Evolutionary conservation across 108 stramenopile species (phyloP), one percentile per base, ranked within the genome.

Genomic region (Cyclotella kingstonii): DNA sequence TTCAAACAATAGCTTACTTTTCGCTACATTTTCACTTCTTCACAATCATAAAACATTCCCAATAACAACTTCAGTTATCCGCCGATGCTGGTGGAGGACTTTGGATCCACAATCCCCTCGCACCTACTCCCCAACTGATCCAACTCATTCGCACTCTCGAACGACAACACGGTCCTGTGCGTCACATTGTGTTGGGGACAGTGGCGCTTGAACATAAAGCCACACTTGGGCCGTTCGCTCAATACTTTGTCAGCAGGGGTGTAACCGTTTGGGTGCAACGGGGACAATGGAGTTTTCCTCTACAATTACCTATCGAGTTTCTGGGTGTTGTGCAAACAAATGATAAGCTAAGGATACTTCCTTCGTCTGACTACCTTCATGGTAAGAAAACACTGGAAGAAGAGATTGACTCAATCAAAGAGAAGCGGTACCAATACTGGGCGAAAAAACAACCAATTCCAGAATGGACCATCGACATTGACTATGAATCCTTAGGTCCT

Each of bases 161-260:
- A 62, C 47, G 50, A 5, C 50, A 79, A 39, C 75, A 95, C 53
- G 94, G 94, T 14, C 88, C 86, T 1, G 85, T 97, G 0, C 74
- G 63, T 39, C 90, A 95, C 63, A 84, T 97, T 55, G 91, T 97
- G 0, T 67, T 97, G 41, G 91, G 88, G 7, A 88, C 93, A 4
- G 84, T 91, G 6, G 96, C 93, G 12, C 55, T 95, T 15, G 94
- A 97, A 72, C 96, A 97, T 81, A 94, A 95, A 78, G 88, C 88
- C 1, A 91, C 90, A 0, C 81, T 91, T 45, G 92, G 89, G 4
- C 78, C 88, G 3, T 95, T 97, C 59, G 69, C 84, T 9, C 76
- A 77, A 49, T 72, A 81, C 35, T 96, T 91, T 53, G 76, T 86
- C n/a, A n/a, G n/a, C n/a, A n/a, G n/a, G n/a, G 33, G 71, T 11